phyloP scores from a whole-genome alignment of 768 basidiomycete genomes.

The Trametopsis cervina region DNA sequence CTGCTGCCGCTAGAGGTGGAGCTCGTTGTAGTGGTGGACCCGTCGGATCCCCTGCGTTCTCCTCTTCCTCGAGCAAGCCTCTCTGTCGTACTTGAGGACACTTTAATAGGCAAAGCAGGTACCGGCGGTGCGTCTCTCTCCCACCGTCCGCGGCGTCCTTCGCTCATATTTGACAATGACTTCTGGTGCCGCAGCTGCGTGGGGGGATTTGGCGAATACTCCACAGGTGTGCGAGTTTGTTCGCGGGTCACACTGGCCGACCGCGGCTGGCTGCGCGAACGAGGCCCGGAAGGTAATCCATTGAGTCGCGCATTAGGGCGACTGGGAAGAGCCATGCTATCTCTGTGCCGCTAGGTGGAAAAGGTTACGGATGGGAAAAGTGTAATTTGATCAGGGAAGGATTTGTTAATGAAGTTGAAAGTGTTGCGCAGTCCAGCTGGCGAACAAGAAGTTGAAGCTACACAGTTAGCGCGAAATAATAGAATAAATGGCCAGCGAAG shows the following conservation, averaged over 20 bases:
- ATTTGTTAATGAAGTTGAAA: slow-evolving; percentile 1
- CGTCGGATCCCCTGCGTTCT: background rate
- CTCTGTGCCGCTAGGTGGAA: background rate
- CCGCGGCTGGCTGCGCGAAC: slow-evolving; percentile 23
- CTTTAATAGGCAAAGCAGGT: background rate
- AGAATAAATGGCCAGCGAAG: background rate
- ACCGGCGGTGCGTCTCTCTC: background rate
- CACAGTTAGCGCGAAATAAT: slow-evolving; percentile 1
- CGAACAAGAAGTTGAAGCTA: slow-evolving; percentile 3
- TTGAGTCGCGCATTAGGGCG: slow-evolving; percentile 17
- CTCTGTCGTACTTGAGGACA: background rate
- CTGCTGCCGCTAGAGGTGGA: background rate
- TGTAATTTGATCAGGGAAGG: background rate
- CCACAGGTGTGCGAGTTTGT: slow-evolving; percentile 10
- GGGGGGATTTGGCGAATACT: slow-evolving; percentile 3
- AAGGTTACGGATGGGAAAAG: background rate
- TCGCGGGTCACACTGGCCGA: slow-evolving; percentile 6
- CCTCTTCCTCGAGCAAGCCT: background rate
- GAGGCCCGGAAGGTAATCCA: slow-evolving; percentile 36
- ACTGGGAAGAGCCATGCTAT: slow-evolving; percentile 17
- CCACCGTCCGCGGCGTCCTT: background rate
- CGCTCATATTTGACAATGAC: background rate
- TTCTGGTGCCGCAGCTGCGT: slow-evolving; percentile 3
- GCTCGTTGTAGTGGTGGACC: background rate
- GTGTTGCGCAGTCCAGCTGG: slow-evolving; percentile 11